Base-by-base conservation (phyloP, 2,329 filamentous ascomycete genomes). In the Nemania sp. region DNA sequence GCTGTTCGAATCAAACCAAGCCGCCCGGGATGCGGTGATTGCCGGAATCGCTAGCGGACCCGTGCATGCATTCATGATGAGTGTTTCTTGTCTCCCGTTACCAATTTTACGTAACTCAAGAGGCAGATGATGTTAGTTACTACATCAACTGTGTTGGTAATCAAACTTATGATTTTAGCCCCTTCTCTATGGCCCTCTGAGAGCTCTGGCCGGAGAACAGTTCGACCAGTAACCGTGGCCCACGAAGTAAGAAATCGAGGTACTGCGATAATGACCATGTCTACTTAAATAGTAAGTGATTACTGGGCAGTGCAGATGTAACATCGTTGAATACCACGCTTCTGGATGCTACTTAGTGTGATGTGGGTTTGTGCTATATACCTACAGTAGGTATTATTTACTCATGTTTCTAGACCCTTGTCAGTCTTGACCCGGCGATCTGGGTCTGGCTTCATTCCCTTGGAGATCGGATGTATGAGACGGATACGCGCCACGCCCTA, bases 391-490 rank as follows among this genome's bases (percentile, higher is more conserved):
- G n/a, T n/a, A n/a, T n/a, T n/a, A n/a, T n/a, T n/a, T n/a, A n/a
- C n/a, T n/a, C n/a, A n/a, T n/a, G n/a, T n/a, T n/a, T n/a, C n/a
- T n/a, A n/a, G n/a, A n/a, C n/a, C n/a, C n/a, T n/a, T n/a, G n/a
- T n/a, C n/a, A n/a, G n/a, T n/a, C n/a, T n/a, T n/a, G n/a, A n/a
- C n/a, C 63, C 64, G 52, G 52, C 61, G 63, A 66, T 66, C 62
- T 64, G 59, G 62, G 60, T 62, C 59, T 52, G 45, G 52, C 54
- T 49, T 57, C 48, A 54, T 54, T 55, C 66, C 61, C 54, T 53
- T 61, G 63, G 61, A 31, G 60, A 66, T 65, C 64, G 61, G 49
- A 34, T 46, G 33, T 40, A 40, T 48, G 49, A 60, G 30, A 52
- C 6, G 6, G 12, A 6, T 28, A 12, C 26, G 26, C 6, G 12